Conservation (phyloP, 1,139 yeast species). For the Williopsis jadinii region DNA sequence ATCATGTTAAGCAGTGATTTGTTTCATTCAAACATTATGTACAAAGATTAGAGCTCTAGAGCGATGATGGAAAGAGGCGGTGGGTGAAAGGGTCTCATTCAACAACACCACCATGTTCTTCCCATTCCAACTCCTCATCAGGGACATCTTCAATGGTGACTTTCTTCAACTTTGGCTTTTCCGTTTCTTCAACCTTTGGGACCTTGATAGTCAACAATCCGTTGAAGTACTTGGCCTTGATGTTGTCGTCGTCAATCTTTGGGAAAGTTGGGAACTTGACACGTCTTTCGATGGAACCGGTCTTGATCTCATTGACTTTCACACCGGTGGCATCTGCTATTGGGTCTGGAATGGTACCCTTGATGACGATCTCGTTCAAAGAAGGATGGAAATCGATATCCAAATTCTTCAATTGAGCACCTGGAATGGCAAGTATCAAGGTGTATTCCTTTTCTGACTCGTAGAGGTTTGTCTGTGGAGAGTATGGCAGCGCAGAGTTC, state of each 20-base stretch:
- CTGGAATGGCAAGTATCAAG: constrained; percentile 45
- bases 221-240: constrained; percentile 42
- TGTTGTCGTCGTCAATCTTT: constrained; percentile 41
- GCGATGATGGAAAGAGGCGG: background rate
- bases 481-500: constrained; percentile 35
- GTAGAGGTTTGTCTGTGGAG: constrained; percentile 51
- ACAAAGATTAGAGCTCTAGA: too few species aligned
- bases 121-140: constrained; percentile 14
- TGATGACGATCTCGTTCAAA: constrained; percentile 39
- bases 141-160: constrained; percentile 21
- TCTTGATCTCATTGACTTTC: constrained; percentile 39
- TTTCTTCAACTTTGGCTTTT: constrained; percentile 31
- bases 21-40: too few species aligned
- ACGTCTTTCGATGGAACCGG: constrained; percentile 47
- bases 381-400: constrained; percentile 50
- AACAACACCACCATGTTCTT: constrained; percentile 10
- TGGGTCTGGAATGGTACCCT: constrained; percentile 37
- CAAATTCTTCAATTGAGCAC: constrained; percentile 43
- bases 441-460: constrained; percentile 37
- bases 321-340: constrained; percentile 26
- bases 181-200: constrained; percentile 34
- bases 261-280: constrained; percentile 47
- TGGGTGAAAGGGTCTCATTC: background rate
- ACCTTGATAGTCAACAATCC: constrained; percentile 46
- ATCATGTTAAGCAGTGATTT: too few species aligned